A percentile compares a stretch with the other conserved stretches of the same genome.
phyloP scores from a whole-genome alignment of 1,139 yeast species.

The Yamadazyma trypodendri region DNA sequence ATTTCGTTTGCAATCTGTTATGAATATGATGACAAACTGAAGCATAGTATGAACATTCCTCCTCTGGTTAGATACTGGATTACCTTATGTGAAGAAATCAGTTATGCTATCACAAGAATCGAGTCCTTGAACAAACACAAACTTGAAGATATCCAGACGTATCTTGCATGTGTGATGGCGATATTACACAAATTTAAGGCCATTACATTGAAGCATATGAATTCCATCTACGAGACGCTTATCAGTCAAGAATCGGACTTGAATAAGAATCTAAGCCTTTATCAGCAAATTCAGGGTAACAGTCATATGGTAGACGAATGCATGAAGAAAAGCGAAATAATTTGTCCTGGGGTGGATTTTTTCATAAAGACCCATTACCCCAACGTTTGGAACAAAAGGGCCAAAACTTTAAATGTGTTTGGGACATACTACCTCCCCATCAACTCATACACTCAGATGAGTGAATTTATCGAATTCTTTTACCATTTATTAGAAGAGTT shows the following conservation, averaged over 20 bases:
- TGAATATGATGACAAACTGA: constrained; percentile 37
- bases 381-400: constrained; percentile 30
- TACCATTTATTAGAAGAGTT: constrained; percentile 32
- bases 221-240: constrained; percentile 24
- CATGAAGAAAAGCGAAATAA: constrained; percentile 8
- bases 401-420: constrained; percentile 9
- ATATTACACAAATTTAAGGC: constrained; percentile 25
- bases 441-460: constrained; percentile 35
- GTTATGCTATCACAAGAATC: constrained; percentile 22
- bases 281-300: constrained; percentile 26
- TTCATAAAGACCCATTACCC: constrained; percentile 34
- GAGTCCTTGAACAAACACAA: constrained; percentile 17
- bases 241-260: constrained; percentile 17
- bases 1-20: constrained; percentile 29
- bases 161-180: constrained; percentile 28
- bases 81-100: constrained; percentile 26
- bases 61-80: constrained; percentile 41
- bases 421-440: constrained; percentile 34
- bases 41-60: constrained; percentile 22
- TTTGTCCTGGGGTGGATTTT: constrained; percentile 19
- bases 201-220: constrained; percentile 29
- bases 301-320: constrained; percentile 12
- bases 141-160: constrained; percentile 21
- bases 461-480: constrained; percentile 34
- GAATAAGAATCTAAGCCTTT: constrained; percentile 28